Conservation (phyloP, 208 protist species). For the Trichomonas gallinae region DNA sequence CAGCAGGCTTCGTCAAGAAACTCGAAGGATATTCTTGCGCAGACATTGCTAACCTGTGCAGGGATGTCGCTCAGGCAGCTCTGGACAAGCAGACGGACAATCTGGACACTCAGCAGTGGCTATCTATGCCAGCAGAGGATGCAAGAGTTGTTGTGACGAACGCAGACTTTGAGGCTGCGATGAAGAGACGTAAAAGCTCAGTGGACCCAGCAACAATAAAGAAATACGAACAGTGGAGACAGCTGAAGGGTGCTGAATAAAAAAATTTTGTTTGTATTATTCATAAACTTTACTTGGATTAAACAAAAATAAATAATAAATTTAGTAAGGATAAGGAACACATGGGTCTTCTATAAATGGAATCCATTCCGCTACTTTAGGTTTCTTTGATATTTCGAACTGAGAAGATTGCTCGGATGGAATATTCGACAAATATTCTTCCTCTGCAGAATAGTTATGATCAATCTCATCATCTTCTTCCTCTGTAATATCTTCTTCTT, state of each 20-base stretch:
- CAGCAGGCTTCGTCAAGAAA: conserved; percentile 44
- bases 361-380: neutral
- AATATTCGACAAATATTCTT: neutral
- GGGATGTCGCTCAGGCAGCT: conserved; percentile 51
- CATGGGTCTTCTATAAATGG: neutral
- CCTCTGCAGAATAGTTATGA: neutral
- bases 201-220: neutral
- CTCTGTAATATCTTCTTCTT: neutral
- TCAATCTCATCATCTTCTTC: neutral
- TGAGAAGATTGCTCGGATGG: neutral
- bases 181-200: neutral
- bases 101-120: neutral
- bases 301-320: neutral
- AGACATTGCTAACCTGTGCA: conserved; percentile 60
- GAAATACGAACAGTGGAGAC: neutral
- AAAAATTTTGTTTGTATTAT: neutral
- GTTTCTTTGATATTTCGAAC: neutral
- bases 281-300: too few relatives aligned
- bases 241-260: neutral
- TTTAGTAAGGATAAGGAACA: neutral
- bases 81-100: neutral
- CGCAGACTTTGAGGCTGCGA: neutral
- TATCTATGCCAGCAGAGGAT: neutral
- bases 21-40: conserved; percentile 59
- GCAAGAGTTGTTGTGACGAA: neutral